Conservation (phyloP, 2,329 filamentous ascomycete species). For the Microdochium trichocladiopsis region DNA sequence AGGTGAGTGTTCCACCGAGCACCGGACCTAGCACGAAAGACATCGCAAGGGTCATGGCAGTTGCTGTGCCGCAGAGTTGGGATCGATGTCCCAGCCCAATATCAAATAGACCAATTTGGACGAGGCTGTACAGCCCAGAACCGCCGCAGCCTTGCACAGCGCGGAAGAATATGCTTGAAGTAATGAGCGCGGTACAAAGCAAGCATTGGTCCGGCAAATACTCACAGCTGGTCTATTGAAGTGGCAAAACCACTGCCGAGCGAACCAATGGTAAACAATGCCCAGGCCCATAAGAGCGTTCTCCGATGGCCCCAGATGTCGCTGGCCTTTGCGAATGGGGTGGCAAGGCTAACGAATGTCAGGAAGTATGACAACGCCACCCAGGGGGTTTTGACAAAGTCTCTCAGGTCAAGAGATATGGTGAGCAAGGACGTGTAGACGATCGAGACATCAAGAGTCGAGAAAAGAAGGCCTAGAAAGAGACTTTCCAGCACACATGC, state of each 20-base stretch:
- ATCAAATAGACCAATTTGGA: slow-evolving; percentile 50
- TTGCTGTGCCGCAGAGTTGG: slow-evolving; percentile 44
- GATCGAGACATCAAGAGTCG: slow-evolving; percentile 50
- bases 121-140: slow-evolving; percentile 53
- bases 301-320: slow-evolving; percentile 51
- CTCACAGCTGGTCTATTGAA: slow-evolving; percentile 44
- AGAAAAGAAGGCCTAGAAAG: slow-evolving; percentile 46
- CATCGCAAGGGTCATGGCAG: slow-evolving; percentile 48
- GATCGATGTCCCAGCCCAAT: slow-evolving; percentile 45
- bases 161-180: slow-evolving; percentile 46
- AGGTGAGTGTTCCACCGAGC: slow-evolving; percentile 47
- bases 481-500: slow-evolving; percentile 25
- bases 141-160: slow-evolving; percentile 55
- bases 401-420: slow-evolving; percentile 43
- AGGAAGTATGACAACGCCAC: slow-evolving; percentile 48
- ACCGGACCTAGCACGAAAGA: slow-evolving; percentile 53
- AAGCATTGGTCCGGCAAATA: neutral
- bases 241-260: slow-evolving; percentile 43
- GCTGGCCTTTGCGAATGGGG: slow-evolving; percentile 51
- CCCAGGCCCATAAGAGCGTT: slow-evolving; percentile 42
- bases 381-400: slow-evolving; percentile 47
- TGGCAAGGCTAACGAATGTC: slow-evolving; percentile 52
- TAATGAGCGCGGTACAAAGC: neutral
- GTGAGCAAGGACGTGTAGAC: slow-evolving; percentile 51
- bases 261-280: slow-evolving; percentile 48